Conservation (phyloP, 495 filamentous ascomycete species). For the Penicillium paradoxum region DNA sequence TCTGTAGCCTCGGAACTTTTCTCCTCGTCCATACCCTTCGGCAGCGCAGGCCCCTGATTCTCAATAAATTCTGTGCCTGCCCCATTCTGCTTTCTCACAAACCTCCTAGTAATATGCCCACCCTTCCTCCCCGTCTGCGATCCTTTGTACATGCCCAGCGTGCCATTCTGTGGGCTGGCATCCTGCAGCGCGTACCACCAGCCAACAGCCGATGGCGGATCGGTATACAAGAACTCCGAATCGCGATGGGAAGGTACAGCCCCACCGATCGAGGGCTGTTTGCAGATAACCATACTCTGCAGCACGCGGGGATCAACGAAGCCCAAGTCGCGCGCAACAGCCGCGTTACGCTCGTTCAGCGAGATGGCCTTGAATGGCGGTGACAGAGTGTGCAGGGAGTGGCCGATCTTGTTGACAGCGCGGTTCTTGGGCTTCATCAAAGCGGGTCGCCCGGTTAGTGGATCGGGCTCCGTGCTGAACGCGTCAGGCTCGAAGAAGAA, state of each 20-base stretch:
- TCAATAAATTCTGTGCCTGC: constrained; percentile 53
- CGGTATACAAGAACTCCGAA: constrained; percentile 85
- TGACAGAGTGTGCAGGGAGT: constrained; percentile 75
- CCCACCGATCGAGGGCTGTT: constrained; percentile 93
- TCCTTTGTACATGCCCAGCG: constrained; percentile 76
- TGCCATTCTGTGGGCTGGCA: constrained; percentile 76
- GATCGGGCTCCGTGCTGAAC: constrained; percentile 36
- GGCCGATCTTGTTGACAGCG: constrained; percentile 96
- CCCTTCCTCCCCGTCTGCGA: constrained; percentile 53
- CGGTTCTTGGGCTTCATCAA: constrained; percentile 71
- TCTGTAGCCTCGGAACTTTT: constrained; percentile 33
- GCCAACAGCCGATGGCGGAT: constrained; percentile 84
- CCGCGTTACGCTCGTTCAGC: constrained; percentile 49
- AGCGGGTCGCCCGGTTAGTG: constrained; percentile 34
- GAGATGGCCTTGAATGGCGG: constrained; percentile 63
- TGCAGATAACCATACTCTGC: constrained; percentile 98
- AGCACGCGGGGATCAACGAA: constrained; percentile 71
- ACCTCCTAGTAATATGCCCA: constrained; percentile 57
- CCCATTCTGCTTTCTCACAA: constrained; percentile 60
- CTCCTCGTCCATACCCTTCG: constrained; percentile 38
- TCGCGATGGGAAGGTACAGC: constrained; percentile 86
- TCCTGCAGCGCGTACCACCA: constrained; percentile 98
- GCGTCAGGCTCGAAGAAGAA: constrained; percentile 94
- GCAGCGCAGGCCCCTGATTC: constrained; percentile 45
- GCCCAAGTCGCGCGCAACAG: constrained; percentile 64